Conservation (phyloP, 139 green algal genomes). For the Chlorokybus atmophyticus region DNA sequence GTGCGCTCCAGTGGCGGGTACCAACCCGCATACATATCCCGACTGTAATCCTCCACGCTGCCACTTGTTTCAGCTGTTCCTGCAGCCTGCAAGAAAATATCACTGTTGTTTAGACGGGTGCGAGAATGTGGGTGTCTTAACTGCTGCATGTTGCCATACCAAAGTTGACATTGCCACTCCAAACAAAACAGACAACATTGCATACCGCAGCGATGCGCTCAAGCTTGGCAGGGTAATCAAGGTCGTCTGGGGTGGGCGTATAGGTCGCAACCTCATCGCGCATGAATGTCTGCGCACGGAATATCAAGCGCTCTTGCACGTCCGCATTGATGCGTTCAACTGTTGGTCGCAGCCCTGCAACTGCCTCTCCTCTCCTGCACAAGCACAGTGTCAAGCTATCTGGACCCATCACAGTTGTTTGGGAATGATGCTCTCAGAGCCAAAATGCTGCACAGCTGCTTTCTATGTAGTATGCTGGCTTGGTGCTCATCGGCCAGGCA, state of each 20-base stretch:
- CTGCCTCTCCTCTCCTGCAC: slow-evolving; percentile 35
- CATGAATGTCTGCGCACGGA: slow-evolving; percentile 66
- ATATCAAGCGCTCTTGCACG: slow-evolving; percentile 79
- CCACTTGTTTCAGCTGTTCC: too few species aligned
- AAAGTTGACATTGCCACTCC: too few species aligned
- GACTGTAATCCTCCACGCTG: too few species aligned
- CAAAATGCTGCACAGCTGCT: neutral
- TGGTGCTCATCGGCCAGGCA: too few species aligned
- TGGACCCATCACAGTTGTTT: too few species aligned
- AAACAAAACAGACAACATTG: too few species aligned
- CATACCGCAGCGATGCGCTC: neutral
- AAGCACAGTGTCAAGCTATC: too few species aligned
- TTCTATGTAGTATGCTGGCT: neutral
- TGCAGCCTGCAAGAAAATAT: too few species aligned
- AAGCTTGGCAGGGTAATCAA: slow-evolving; percentile 73
- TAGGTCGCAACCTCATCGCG: slow-evolving; percentile 64
- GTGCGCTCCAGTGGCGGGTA: slow-evolving; percentile 69
- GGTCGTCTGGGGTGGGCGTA: slow-evolving; percentile 44
- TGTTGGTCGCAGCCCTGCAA: slow-evolving; percentile 56
- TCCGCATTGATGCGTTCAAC: slow-evolving; percentile 67
- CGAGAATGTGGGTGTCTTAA: too few species aligned
- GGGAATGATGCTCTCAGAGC: neutral
- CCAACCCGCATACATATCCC: neutral
- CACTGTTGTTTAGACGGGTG: too few species aligned
- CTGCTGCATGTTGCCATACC: too few species aligned